Conservation (phyloP, 768 basidiomycete species). For the Kockovaella imperatae region DNA sequence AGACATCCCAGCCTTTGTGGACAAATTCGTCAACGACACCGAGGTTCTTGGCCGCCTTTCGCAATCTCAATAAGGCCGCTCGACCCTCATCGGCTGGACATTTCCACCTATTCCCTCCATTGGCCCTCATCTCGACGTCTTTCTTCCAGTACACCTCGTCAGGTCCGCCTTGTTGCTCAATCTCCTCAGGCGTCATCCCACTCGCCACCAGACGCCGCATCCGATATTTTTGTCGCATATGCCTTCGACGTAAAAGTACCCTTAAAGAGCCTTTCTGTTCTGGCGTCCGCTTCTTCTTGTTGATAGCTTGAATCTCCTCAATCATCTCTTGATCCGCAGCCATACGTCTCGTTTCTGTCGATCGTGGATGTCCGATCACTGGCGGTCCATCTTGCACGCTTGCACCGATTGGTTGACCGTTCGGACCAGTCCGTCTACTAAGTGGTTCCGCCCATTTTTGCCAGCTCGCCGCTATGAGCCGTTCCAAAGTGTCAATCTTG, state of each 20-base stretch:
- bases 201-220: slow-evolving; percentile 9
- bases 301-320: not conserved
- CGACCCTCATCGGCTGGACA: not conserved
- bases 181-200: slow-evolving; percentile 19
- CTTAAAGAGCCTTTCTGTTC: not conserved
- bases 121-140: not conserved
- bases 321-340: not conserved
- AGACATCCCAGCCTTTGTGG: not conserved
- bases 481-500: not conserved
- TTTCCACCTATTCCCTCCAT: not conserved
- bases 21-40: not conserved
- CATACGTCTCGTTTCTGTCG: not conserved
- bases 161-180: slow-evolving; percentile 16
- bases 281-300: not conserved
- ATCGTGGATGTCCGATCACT: not conserved
- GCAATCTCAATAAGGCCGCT: not conserved
- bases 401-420: not conserved
- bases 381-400: not conserved
- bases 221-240: slow-evolving; percentile 14
- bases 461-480: not conserved
- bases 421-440: not conserved
- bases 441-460: not conserved
- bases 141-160: slow-evolving; percentile 19
- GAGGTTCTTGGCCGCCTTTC: too few relatives aligned
- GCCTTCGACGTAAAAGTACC: not conserved